phyloP scores from a whole-genome alignment of 1,284 basidiomycete genomes.

The Trametes hirsuta region DNA sequence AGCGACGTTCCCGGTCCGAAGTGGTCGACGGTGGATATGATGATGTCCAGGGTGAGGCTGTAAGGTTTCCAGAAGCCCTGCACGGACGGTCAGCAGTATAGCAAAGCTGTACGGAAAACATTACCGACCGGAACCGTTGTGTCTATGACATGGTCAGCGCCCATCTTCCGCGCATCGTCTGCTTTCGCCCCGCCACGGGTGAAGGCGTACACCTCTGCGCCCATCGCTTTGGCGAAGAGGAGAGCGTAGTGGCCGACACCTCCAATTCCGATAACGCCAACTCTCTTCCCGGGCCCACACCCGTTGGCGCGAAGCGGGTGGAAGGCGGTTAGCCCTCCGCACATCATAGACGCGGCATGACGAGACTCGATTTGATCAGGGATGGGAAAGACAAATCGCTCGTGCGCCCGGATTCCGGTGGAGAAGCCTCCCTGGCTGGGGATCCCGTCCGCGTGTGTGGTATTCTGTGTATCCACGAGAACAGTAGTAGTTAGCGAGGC shows the following conservation, averaged over 20 bases:
- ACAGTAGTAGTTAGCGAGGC: neutral
- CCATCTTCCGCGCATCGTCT: constrained; percentile 64
- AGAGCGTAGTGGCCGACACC: constrained; percentile 47
- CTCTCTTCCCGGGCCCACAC: constrained; percentile 64
- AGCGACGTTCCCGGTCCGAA: constrained; percentile 29
- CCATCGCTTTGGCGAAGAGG: constrained; percentile 30
- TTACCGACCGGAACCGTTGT: constrained; percentile 33
- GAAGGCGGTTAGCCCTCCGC: constrained; percentile 70
- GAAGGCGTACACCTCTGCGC: constrained; percentile 65
- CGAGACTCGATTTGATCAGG: constrained; percentile 60
- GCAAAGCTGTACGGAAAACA: neutral
- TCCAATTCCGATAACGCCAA: constrained; percentile 69
- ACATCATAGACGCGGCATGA: constrained; percentile 57
- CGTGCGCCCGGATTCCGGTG: constrained; percentile 65
- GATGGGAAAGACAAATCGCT: constrained; percentile 74
- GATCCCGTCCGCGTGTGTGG: constrained; percentile 47
- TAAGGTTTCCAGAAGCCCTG: constrained; percentile 50
- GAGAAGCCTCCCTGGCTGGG: constrained; percentile 66
- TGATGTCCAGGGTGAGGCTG: constrained; percentile 56
- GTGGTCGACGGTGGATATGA: constrained; percentile 54
- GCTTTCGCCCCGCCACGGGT: constrained; percentile 64
- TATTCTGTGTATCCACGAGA: constrained; percentile 14
- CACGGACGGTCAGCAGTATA: neutral
- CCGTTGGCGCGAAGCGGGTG: constrained; percentile 66
- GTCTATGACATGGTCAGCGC: constrained; percentile 56